Percentiles rank a stretch among this genome's conserved stretches.
Evolutionary conservation across 306 rosid genomes (phyloP).

Genomic region (Vigna reflexopilosa): DNA sequence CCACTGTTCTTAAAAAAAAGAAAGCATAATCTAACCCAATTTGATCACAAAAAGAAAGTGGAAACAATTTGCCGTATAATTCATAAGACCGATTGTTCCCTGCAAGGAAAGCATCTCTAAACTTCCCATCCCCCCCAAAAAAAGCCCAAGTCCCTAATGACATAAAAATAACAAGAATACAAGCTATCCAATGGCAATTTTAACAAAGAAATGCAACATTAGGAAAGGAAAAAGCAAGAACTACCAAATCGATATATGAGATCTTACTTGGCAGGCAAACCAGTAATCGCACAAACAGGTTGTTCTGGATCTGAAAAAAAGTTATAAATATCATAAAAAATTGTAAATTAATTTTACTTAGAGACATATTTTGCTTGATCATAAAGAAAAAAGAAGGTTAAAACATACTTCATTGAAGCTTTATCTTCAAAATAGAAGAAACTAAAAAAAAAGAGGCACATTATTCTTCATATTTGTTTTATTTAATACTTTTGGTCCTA

Average conservation of each 20-base stretch:
- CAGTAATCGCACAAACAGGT: constrained; percentile 80
- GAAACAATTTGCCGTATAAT: constrained; percentile 6
- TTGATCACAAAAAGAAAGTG: not conserved
- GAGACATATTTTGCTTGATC: constrained; percentile 15
- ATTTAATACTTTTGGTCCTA: not conserved
- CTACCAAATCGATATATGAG: constrained; percentile 41
- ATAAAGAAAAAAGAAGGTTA: constrained; percentile 34
- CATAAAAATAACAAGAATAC: constrained; percentile 27
- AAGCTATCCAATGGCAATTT: constrained; percentile 8
- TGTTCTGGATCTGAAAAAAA: constrained; percentile 80
- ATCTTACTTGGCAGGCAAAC: constrained; percentile 96
- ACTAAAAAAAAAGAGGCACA: constrained; percentile 6
- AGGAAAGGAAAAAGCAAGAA: constrained; percentile 15
- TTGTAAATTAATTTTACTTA: constrained; percentile 5
- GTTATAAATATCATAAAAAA: constrained; percentile 15
- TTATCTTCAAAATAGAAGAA: not conserved
- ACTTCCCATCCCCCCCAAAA: not conserved
- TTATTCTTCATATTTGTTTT: constrained; percentile 12
- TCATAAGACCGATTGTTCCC: not conserved
- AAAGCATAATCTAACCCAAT: constrained; percentile 9
- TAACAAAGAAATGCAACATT: not conserved
- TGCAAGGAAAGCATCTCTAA: not conserved
- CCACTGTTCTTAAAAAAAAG: not conserved
- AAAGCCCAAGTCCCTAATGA: not conserved
- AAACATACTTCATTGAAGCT: not conserved